Conservation (phyloP, 371 early-diverging fungal genomes). For the Rhizopus microsporus region DNA sequence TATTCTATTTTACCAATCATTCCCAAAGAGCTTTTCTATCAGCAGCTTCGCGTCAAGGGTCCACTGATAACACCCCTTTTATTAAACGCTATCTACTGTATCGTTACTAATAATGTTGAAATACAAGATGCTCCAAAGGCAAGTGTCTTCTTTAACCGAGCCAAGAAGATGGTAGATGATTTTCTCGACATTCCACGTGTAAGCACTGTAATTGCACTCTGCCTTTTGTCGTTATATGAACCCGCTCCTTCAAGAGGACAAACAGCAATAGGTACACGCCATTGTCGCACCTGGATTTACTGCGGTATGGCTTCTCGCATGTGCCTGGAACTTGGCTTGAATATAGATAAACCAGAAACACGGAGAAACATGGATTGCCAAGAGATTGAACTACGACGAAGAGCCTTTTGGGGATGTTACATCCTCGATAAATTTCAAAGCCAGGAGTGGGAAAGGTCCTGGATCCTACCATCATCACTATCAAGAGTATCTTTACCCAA, state of each 20-base stretch:
- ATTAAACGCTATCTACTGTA: slow-evolving; percentile 29
- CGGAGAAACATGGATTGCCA: slow-evolving; percentile 5
- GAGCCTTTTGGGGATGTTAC: slow-evolving; percentile 36
- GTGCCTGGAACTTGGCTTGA: slow-evolving; percentile 30
- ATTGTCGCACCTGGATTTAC: slow-evolving; percentile 31
- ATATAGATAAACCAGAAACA: slow-evolving; percentile 17
- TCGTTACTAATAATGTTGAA: slow-evolving; percentile 16
- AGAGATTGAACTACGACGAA: slow-evolving; percentile 22
- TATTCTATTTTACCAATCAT: slow-evolving; percentile 17
- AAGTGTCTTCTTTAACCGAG: slow-evolving; percentile 23
- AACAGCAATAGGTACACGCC: slow-evolving; percentile 8
- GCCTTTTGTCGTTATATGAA: slow-evolving; percentile 27
- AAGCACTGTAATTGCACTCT: slow-evolving; percentile 28
- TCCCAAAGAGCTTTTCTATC: slow-evolving; percentile 20
- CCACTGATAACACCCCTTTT: slow-evolving; percentile 28
- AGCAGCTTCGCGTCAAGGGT: slow-evolving; percentile 22
- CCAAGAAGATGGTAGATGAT: slow-evolving; percentile 26
- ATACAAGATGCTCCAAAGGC: slow-evolving; percentile 18
- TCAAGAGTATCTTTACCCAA: slow-evolving; percentile 14
- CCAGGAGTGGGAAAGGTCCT: slow-evolving; percentile 36
- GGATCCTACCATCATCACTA: slow-evolving; percentile 20
- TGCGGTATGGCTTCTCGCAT: slow-evolving; percentile 38
- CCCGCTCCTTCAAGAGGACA: slow-evolving; percentile 10
- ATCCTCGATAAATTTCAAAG: slow-evolving; percentile 39
- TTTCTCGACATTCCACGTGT: slow-evolving; percentile 31